Evolutionary conservation across 768 basidiomycete genomes (phyloP).

Genomic region (Rhodotorula diobovata): DNA sequence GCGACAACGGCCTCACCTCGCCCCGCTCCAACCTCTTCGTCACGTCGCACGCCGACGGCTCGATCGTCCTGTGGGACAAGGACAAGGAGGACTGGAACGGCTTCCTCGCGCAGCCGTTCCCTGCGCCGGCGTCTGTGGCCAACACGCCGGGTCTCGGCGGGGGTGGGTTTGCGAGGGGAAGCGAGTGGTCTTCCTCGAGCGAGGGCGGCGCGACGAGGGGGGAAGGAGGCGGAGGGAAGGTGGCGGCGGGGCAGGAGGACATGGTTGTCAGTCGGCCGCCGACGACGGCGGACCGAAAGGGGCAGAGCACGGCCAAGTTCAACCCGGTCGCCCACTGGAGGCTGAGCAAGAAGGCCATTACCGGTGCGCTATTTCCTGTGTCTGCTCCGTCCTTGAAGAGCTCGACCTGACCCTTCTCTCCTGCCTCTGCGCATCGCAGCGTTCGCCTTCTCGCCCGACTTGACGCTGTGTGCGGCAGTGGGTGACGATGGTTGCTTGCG

Average conservation of each 20-base stretch:
- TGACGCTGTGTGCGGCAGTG: slow-evolving; percentile 79
- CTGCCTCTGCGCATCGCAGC: slow-evolving; percentile 56
- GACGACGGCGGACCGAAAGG: slow-evolving; percentile 61
- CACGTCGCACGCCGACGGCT: slow-evolving; percentile 81
- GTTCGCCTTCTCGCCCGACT: slow-evolving; percentile 89
- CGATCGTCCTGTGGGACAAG: slow-evolving; percentile 82
- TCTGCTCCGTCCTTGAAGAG: not conserved
- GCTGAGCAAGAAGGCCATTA: slow-evolving; percentile 64
- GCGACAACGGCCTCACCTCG: slow-evolving; percentile 1
- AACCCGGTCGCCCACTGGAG: slow-evolving; percentile 92
- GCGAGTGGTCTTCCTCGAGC: too few species aligned
- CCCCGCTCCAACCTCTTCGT: slow-evolving; percentile 64
- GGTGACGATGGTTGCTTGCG: slow-evolving; percentile 88
- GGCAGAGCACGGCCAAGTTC: slow-evolving; percentile 54
- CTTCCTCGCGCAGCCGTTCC: slow-evolving; percentile 44
- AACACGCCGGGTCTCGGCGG: not conserved
- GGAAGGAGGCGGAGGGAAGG: slow-evolving; percentile 52
- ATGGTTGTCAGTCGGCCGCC: slow-evolving; percentile 41
- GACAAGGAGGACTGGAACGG: slow-evolving; percentile 66
- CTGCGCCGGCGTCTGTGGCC: not conserved
- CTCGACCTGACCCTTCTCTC: not conserved
- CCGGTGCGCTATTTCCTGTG: slow-evolving; percentile 55
- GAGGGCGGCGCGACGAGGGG: slow-evolving; percentile 45
- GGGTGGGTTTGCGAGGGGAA: slow-evolving; percentile 7
- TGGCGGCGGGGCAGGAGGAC: slow-evolving; percentile 43